Evolutionary conservation across 345 rosid species (phyloP), one percentile per base, ranked within the genome.

Genomic region (Camelina laxa): DNA sequence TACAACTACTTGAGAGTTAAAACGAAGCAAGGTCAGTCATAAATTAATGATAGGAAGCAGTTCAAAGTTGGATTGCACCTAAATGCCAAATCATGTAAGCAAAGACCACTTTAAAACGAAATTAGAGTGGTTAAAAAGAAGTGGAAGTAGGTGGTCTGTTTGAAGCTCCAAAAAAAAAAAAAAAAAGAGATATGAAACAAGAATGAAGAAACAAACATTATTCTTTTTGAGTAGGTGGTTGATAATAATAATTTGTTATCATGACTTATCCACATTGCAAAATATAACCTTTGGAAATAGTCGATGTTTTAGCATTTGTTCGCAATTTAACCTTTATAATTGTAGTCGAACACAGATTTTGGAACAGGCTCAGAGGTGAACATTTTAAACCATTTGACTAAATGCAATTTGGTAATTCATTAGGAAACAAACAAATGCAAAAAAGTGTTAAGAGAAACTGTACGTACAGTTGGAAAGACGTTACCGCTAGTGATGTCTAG

Each of bases 1-100:
- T 42, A 61, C 65, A 69, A 61, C 70, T 44, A 53, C 64, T 53
- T 74, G 74, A 61, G 75, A 62, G 79, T 69, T 42, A 51, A 53
- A 75, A 19, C 22, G 70, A 75, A 75, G 70, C 79, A 59, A 56
- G 8, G 1, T 39, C 13, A 47, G 38, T 30, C 53, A 22, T 24
- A 35, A 58, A 27, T 38, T 21, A 38, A 51, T 20, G 65, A 44
- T 57, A n/a, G 6, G 12, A 50, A 50, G 36, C 53, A 14, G 49
- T 75, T 54, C n/a, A 21, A 60, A 15, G 33, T 31, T 75, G 7
- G 3, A 17, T 24, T 57, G 9, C 31, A 66, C 66, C 72, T 66
- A 74, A 65, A 27, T 27, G 36, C 36, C 36, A 7, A 33, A 6
- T 59, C 72, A 58, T 48, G 24, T 33, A 30, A 33, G 56, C 49